Percentiles rank a stretch among this genome's conserved stretches.
Conservation (phyloP, 192 early-diverging fungal genomes). For the Linnemannia schmuckeri region DNA sequence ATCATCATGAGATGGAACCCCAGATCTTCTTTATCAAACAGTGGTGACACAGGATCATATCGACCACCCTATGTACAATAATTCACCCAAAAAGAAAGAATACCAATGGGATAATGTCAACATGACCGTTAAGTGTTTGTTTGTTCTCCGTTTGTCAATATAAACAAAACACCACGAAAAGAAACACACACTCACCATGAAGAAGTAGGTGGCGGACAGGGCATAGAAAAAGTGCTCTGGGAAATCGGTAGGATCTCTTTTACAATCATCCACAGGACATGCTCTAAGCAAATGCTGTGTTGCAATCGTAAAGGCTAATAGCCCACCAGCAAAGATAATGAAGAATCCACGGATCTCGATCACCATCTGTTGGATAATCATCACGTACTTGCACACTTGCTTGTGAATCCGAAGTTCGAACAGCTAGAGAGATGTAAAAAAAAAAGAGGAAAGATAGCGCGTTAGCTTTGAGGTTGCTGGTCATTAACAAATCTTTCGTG, state of each 20-base stretch:
- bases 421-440: neutral
- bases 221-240: constrained; percentile 1
- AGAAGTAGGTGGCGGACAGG: constrained; percentile 8
- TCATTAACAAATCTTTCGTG: no score
- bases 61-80: constrained; percentile 22
- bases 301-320: neutral
- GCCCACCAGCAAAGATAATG: neutral
- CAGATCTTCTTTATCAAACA: neutral
- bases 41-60: constrained; percentile 19
- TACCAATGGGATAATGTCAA: no score
- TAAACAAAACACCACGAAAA: neutral
- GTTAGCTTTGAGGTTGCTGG: no score
- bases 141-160: neutral
- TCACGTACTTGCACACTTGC: constrained; percentile 10
- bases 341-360: constrained; percentile 13
- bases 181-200: neutral
- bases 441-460: no score
- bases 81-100: neutral
- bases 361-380: neutral
- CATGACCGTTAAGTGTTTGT: neutral
- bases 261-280: neutral
- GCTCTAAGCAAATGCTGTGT: constrained; percentile 4
- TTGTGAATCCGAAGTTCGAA: constrained; percentile 13
- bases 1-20: constrained; percentile 26
- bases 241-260: neutral